phyloP scores from a whole-genome alignment of 1,284 basidiomycete species.

The Malassezia globosa region DNA sequence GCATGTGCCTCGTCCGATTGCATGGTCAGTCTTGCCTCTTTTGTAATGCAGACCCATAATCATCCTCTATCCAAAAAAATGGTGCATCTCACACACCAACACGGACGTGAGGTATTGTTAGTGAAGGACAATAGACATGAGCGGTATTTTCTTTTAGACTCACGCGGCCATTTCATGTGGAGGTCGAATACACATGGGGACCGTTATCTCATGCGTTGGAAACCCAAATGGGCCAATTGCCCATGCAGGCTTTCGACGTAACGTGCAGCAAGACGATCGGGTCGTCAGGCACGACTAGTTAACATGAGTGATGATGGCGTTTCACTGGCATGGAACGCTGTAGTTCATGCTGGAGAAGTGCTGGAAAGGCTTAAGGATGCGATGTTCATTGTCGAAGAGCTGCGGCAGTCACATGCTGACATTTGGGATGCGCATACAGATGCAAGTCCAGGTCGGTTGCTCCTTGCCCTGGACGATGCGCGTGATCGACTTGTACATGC shows the following conservation, averaged over 20 bases:
- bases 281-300: neutral
- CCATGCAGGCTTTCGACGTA: no score
- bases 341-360: constrained; percentile 4
- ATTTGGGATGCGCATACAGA: constrained; percentile 6
- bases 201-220: no score
- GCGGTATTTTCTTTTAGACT: no score
- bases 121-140: neutral
- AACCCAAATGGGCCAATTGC: no score
- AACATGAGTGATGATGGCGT: neutral
- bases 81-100: no score
- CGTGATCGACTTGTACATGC: constrained; percentile 3
- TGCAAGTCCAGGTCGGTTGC: neutral
- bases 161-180: no score
- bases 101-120: neutral
- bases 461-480: constrained; percentile 7
- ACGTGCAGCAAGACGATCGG: neutral
- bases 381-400: constrained; percentile 8
- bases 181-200: no score
- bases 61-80: no score
- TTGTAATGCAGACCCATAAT: neutral
- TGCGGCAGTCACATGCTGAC: constrained; percentile 1
- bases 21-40: constrained; percentile 2
- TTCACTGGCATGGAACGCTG: constrained; percentile 4
- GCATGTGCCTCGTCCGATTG: neutral
- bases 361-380: constrained; percentile 10